A percentile compares a stretch with the other conserved stretches of the same genome.
These are phyloP conservation scores for Alloteropsis semialata DNA, from an alignment of 176 grass and related monocot genomes.

Conservation along the genomic window DNA sequence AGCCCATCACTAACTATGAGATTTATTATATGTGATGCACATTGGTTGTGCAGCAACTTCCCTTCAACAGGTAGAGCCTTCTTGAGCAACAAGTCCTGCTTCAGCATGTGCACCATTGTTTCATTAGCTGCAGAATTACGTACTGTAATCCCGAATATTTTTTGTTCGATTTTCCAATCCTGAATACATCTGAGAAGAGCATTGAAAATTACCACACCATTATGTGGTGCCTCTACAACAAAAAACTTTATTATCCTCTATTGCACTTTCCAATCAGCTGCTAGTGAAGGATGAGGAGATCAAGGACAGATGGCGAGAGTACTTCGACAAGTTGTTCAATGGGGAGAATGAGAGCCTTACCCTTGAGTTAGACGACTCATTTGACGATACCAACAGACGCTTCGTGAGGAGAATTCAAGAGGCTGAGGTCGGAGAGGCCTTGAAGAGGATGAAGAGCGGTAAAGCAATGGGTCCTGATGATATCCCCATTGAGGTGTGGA, in stretches of 20 bases:
- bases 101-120: constrained; percentile 2
- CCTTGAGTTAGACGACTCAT: no score
- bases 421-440: no score
- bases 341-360: no score
- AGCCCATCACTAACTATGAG: neutral
- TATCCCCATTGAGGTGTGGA: no score
- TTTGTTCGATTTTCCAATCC: constrained; percentile 8
- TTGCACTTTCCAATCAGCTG: no score
- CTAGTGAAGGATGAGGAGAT: no score
- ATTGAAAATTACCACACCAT: neutral
- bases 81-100: neutral
- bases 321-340: no score
- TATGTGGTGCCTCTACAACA: neutral
- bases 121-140: neutral
- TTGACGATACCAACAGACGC: no score
- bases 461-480: no score
- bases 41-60: neutral
- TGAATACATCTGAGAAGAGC: neutral
- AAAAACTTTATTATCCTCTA: neutral
- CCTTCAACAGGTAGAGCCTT: constrained; percentile 1
- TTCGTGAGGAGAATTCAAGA: no score
- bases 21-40: neutral
- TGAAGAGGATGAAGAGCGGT: no score
- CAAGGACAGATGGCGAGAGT: no score
- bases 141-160: neutral